These are phyloP conservation scores for Collariella sp. DNA, from an alignment of 495 filamentous ascomycete species.

Conservation along the genomic window DNA sequence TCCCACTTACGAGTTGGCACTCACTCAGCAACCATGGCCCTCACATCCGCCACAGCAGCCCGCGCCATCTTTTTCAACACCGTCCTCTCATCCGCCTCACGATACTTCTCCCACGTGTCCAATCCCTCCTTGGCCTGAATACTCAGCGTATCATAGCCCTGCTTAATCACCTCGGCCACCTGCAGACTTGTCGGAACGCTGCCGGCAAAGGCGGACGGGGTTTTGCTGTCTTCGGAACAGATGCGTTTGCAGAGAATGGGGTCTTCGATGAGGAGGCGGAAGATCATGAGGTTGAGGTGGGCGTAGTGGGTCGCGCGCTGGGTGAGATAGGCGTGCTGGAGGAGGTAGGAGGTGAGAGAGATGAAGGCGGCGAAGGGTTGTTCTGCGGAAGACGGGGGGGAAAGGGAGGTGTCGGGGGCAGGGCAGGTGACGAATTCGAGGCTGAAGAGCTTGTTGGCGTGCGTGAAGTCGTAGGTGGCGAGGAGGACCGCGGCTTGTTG, in stretches of 20 bases:
- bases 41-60: conserved; percentile 62
- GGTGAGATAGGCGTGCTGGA: conserved; percentile 88
- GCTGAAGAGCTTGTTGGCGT: conserved; percentile 93
- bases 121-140: conserved; percentile 78
- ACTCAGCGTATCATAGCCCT: conserved; percentile 87
- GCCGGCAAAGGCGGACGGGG: conserved; percentile 78
- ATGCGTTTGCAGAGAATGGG: conserved; percentile 73
- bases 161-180: conserved; percentile 85
- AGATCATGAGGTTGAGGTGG: conserved; percentile 69
- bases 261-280: conserved; percentile 86
- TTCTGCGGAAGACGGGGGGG: too few species aligned
- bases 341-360: conserved; percentile 82
- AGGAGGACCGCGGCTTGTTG: conserved; percentile 71
- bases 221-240: conserved; percentile 70
- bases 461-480: conserved; percentile 84
- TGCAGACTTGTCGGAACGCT: conserved; percentile 74
- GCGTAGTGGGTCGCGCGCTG: conserved; percentile 67
- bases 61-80: conserved; percentile 81
- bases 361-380: conserved; percentile 74
- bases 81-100: conserved; percentile 67
- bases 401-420: too few species aligned
- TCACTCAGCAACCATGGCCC: conserved; percentile 34
- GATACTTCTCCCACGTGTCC: conserved; percentile 66
- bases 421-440: conserved; percentile 65
- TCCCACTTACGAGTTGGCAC: too few species aligned